Conservation (phyloP, 345 rosid species). For the Pugionium cornutum region DNA sequence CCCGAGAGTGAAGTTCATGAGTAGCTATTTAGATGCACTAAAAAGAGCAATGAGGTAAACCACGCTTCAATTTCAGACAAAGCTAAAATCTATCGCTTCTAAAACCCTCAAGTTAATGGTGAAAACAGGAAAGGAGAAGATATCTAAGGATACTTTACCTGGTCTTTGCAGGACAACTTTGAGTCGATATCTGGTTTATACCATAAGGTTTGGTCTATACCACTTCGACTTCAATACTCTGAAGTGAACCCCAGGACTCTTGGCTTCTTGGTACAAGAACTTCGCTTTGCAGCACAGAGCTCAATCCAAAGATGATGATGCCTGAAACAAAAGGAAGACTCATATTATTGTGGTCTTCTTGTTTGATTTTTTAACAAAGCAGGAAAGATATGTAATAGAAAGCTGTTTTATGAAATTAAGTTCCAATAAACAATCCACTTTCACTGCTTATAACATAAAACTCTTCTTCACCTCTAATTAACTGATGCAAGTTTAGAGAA, state of each 20-base stretch:
- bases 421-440: slow-evolving; percentile 11
- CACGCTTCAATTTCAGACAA: not conserved
- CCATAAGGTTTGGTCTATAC: slow-evolving; percentile 61
- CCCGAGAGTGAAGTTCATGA: slow-evolving; percentile 57
- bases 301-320: slow-evolving; percentile 19
- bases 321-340: not conserved
- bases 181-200: slow-evolving; percentile 66
- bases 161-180: slow-evolving; percentile 82
- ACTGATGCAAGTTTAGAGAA: not conserved
- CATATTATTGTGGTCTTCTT: not conserved
- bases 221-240: slow-evolving; percentile 55
- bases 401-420: not conserved
- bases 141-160: slow-evolving; percentile 66
- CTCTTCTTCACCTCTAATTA: slow-evolving; percentile 14
- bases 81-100: not conserved
- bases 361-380: too few species aligned
- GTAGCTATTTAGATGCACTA: slow-evolving; percentile 49
- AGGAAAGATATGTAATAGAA: not conserved
- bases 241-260: slow-evolving; percentile 60
- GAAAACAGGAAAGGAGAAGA: slow-evolving; percentile 68
- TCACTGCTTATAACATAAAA: not conserved
- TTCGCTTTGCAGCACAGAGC: slow-evolving; percentile 45
- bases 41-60: slow-evolving; percentile 55
- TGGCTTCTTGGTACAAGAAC: slow-evolving; percentile 63
- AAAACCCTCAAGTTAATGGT: slow-evolving; percentile 4